Base-by-base conservation (phyloP, 306 rosid genomes). In the Lagenaria siceraria region DNA sequence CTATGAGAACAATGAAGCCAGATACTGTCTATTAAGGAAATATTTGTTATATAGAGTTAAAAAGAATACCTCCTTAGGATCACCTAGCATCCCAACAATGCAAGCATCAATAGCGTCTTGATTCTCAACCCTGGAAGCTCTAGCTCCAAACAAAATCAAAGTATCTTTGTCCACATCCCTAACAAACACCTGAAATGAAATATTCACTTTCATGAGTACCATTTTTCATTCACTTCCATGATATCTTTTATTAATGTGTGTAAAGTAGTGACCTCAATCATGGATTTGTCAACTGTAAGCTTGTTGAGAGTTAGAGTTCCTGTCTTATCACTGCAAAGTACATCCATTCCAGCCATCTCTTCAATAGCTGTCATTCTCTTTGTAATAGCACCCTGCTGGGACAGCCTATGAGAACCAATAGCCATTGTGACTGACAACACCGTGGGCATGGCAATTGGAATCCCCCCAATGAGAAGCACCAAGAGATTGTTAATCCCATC, bases 321-420 rank as follows among this genome's bases (percentile, higher is more conserved):
- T 6, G 98, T 93, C 83, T 91, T 93, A 79, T 93, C 98, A 77
- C 97, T 91, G 22, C 98, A 93, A 11, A 93, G 77, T 46, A 93
- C 98, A 83, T 93, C 98, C 98, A 93, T 93, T 3, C 98, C 97
- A 29, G 98, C 98, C 97, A 93, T 79, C 24, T 93, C 98, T 82
- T 93, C 98, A 76, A 93, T 93, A 81, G 98, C 97, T 8, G 98
- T 93, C 98, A 93, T 93, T 70, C 98, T 89, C 89, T 93, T 93
- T 14, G 98, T 93, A 82, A 93, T 93, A 27, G 98, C 98, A 55
- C 98, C 98, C 81, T 93, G 96, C 54, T 90, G 80, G 0, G 98
- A 91, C 19, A 93, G 78, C 40, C 90, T 82, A 78, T 91, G 98
- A 43, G 98, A 93, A 69, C 97, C 98, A 81, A 93, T 93, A 55